Evolutionary conservation across 2,329 filamentous ascomycete species (phyloP).

Genomic region (Alternaria burnsii): DNA sequence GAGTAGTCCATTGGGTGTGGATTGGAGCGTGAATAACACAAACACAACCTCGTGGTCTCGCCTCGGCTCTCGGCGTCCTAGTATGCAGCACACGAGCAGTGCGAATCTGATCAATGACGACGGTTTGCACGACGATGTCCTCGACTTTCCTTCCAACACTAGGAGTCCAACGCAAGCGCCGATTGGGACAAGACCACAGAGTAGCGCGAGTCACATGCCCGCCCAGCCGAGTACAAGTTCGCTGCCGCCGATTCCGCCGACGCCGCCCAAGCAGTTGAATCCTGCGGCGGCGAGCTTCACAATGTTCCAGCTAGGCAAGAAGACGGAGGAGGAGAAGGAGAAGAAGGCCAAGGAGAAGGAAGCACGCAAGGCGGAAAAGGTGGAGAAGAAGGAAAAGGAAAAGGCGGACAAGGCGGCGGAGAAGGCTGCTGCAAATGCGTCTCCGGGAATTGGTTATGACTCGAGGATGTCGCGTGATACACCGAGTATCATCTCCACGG

Average conservation of each 20-base stretch:
- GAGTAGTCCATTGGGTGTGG: slow-evolving; percentile 55
- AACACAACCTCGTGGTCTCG: slow-evolving; percentile 70
- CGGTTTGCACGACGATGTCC: slow-evolving; percentile 60
- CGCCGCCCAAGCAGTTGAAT: slow-evolving; percentile 70
- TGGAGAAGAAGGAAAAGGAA: slow-evolving; percentile 48
- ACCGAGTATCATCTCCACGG: slow-evolving; percentile 55
- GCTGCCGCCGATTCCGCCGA: slow-evolving; percentile 52
- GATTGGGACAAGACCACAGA: slow-evolving; percentile 80
- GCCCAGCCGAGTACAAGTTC: slow-evolving; percentile 17
- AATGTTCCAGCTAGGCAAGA: slow-evolving; percentile 37
- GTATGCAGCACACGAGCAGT: slow-evolving; percentile 76
- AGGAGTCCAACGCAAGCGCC: slow-evolving; percentile 66
- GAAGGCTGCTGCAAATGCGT: slow-evolving; percentile 14
- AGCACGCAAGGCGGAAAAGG: slow-evolving; percentile 42
- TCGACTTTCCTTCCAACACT: slow-evolving; percentile 59
- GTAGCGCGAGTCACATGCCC: slow-evolving; percentile 29
- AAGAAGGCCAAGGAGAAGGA: slow-evolving; percentile 51
- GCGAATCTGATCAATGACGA: slow-evolving; percentile 67
- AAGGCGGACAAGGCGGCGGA: slow-evolving; percentile 51
- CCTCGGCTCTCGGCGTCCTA: slow-evolving; percentile 81
- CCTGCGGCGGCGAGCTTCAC: slow-evolving; percentile 90
- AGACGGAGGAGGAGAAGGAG: slow-evolving; percentile 45
- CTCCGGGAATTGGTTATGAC: slow-evolving; percentile 4
- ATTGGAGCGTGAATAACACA: slow-evolving; percentile 49
- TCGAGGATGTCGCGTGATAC: slow-evolving; percentile 55